Conservation (phyloP, 2,329 filamentous ascomycete genomes). For the Coniochaeta prunicola region DNA sequence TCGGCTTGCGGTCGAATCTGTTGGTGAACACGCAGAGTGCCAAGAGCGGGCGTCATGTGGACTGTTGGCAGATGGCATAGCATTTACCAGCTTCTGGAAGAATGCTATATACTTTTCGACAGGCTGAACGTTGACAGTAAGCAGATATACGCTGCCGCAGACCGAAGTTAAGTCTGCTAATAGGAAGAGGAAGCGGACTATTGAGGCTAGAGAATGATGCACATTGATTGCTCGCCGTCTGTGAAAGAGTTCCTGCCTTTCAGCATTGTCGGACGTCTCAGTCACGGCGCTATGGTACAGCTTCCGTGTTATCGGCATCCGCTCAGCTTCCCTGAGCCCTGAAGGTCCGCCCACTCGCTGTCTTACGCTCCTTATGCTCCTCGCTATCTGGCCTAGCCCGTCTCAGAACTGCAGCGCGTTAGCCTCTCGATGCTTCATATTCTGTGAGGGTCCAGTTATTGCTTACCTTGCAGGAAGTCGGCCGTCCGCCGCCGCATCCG, state of each 20-base stretch:
- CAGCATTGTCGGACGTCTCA: background rate
- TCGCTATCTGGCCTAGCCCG: slow-evolving; percentile 91
- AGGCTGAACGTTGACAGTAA: too few species aligned
- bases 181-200: too few species aligned
- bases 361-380: slow-evolving; percentile 90
- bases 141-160: too few species aligned
- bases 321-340: slow-evolving; percentile 28
- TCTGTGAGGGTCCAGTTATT: background rate
- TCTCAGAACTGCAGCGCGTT: slow-evolving; percentile 64
- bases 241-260: background rate
- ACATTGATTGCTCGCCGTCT: too few species aligned
- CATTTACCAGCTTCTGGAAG: too few species aligned
- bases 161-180: too few species aligned
- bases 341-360: slow-evolving; percentile 92
- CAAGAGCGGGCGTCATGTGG: too few species aligned
- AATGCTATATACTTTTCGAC: too few species aligned
- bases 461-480: slow-evolving; percentile 90
- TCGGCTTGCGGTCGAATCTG: too few species aligned
- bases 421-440: slow-evolving; percentile 24
- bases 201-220: too few species aligned
- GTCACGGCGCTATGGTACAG: background rate
- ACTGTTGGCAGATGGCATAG: too few species aligned
- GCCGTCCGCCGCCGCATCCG: slow-evolving; percentile 96
- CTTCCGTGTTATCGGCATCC: background rate
- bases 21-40: too few species aligned